phyloP scores from a whole-genome alignment of 1,139 yeast species.

The Suhomyces bribrorum region DNA sequence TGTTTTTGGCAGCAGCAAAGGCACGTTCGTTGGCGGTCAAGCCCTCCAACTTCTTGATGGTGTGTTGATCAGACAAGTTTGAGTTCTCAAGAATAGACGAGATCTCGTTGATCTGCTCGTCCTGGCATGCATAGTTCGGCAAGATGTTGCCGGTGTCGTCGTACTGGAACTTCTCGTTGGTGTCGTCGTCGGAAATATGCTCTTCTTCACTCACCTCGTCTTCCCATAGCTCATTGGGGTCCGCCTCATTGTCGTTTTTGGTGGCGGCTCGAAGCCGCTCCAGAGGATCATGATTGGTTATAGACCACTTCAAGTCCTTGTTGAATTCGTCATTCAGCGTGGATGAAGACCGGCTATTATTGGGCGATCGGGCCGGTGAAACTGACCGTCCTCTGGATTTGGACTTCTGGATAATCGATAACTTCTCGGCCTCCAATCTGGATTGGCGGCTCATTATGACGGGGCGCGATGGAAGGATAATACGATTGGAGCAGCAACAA shows the following conservation, averaged over 20 bases:
- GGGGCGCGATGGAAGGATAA: neutral
- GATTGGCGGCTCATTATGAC: slow-evolving; percentile 36
- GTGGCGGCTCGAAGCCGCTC: slow-evolving; percentile 34
- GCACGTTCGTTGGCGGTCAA: slow-evolving; percentile 63
- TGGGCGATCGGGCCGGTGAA: slow-evolving; percentile 36
- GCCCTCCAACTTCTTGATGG: slow-evolving; percentile 55
- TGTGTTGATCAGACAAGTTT: slow-evolving; percentile 39
- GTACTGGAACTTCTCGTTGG: slow-evolving; percentile 56
- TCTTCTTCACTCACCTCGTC: slow-evolving; percentile 62
- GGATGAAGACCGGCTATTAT: slow-evolving; percentile 39
- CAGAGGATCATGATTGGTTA: slow-evolving; percentile 59
- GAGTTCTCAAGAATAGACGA: slow-evolving; percentile 48
- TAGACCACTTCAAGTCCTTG: slow-evolving; percentile 49
- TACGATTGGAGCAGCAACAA: neutral
- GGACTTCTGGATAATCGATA: slow-evolving; percentile 43
- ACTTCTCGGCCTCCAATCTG: slow-evolving; percentile 46
- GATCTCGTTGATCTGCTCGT: slow-evolving; percentile 46
- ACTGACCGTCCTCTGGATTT: slow-evolving; percentile 43
- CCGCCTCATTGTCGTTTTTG: slow-evolving; percentile 20
- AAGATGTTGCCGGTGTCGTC: slow-evolving; percentile 62
- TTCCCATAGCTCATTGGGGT: slow-evolving; percentile 32
- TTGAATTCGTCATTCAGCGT: slow-evolving; percentile 38
- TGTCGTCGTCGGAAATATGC: slow-evolving; percentile 63
- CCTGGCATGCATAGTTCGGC: slow-evolving; percentile 58
- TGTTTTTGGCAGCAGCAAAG: slow-evolving; percentile 56